A percentile compares a stretch with the other conserved stretches of the same genome.
Evolutionary conservation across 495 filamentous ascomycete genomes (phyloP).

Genomic region (Penicillium coprophilum): DNA sequence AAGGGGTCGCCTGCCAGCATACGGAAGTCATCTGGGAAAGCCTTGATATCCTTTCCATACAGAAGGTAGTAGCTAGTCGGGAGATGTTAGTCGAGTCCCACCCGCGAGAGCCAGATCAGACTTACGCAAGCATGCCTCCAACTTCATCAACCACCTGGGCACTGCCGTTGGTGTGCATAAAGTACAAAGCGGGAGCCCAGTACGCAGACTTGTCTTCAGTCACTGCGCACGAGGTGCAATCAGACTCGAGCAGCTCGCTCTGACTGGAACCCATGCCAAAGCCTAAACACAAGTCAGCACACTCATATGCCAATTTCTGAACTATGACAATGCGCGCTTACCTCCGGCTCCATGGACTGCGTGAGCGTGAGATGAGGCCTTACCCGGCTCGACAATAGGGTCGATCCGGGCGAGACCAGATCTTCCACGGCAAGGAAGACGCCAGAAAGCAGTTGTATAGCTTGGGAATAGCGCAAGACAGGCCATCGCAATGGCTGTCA

Average conservation of each 20-base stretch:
- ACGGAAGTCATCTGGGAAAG: slow-evolving; percentile 77
- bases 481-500: slow-evolving; percentile 28
- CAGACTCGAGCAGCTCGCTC: slow-evolving; percentile 43
- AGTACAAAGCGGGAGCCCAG: slow-evolving; percentile 61
- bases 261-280: slow-evolving; percentile 48
- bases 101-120: slow-evolving; percentile 2
- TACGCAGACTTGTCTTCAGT: slow-evolving; percentile 63
- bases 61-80: slow-evolving; percentile 70
- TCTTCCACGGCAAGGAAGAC: slow-evolving; percentile 73
- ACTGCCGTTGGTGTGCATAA: slow-evolving; percentile 55
- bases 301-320: not conserved
- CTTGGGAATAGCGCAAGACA: slow-evolving; percentile 35
- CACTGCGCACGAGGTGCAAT: slow-evolving; percentile 59
- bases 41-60: slow-evolving; percentile 60
- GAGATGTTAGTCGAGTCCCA: slow-evolving; percentile 3
- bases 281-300: slow-evolving; percentile 27
- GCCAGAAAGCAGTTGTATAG: slow-evolving; percentile 73
- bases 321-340: slow-evolving; percentile 34
- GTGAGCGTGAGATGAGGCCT: slow-evolving; percentile 50
- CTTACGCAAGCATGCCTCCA: slow-evolving; percentile 59
- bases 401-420: slow-evolving; percentile 61
- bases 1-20: slow-evolving; percentile 80
- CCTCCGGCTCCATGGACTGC: slow-evolving; percentile 53
- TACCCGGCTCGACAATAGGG: slow-evolving; percentile 51
- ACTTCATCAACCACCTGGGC: slow-evolving; percentile 52